Evolutionary conservation across 1,284 basidiomycete genomes (phyloP), one percentile per base, ranked within the genome.

Genomic region (Trichosporon ovoides): DNA sequence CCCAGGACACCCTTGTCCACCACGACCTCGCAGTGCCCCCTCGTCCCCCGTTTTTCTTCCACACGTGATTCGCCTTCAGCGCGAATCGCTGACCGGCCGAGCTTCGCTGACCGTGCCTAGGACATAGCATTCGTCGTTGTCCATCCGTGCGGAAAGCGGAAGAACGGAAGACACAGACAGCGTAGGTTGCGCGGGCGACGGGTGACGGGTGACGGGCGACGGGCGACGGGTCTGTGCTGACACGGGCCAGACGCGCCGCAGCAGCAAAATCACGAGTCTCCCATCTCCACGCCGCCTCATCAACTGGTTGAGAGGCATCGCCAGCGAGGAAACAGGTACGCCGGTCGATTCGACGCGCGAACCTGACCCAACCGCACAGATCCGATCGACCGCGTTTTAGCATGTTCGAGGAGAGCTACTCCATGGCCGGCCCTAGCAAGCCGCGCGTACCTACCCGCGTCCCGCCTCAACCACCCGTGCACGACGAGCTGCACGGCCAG

Each of bases 281-380:
- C 43, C 43, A n/a, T 48, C 43, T 31, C 22, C 43, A 48, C 43
- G 43, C 28, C 43, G 43, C 43, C 22, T 48, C 43, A 28, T 48
- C 43, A 24, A 48, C 43, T 48, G 43, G 43, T 48, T 48, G 24
- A 48, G 22, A 28, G 43, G 43, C 43, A 22, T 48, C 16, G 43
- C 24, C 19, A 48, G 43, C 43, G 43, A 48, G 43, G 43, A 48
- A 28, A 28, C 24, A 48, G 43, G 43, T 48, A 48, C 24, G 22
- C 22, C 43, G 22, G 22, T 48, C 43, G 43, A 28, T 16, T 22
- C 24, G 43, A 48, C 43, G 16, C 24, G 22, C 24, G 22, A 7
- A 9, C 14, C 43, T 48, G 43, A 48, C 43, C 22, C 22, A 22
- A 48, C 28, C 43, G 43, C 43, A 48, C 43, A 48, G 43, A 48